Evolutionary conservation across 2,329 filamentous ascomycete species (phyloP), one percentile per base, ranked within the genome.

Genomic region (Diaporthe batatas): DNA sequence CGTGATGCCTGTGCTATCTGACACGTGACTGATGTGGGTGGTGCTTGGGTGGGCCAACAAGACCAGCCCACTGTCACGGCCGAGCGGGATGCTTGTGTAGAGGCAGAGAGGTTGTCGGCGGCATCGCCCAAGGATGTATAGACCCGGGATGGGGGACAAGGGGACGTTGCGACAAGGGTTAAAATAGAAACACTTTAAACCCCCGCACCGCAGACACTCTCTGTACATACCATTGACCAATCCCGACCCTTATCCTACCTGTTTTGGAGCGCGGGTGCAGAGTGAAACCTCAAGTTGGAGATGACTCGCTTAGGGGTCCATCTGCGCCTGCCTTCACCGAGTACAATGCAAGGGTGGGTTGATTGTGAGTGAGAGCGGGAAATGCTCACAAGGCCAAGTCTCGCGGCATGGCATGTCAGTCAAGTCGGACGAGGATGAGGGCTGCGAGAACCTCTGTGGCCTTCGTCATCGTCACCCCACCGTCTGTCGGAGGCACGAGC

Each of bases 161-260:
- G 39, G 59, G 42, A 39, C 59, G 29, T 67, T 47, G 47, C 42
- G 32, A 51, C 39, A 54, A 49, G 67, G 47, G 47, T 68, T 25
- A 74, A 36, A 72, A 58, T 73, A 70, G 70, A 70, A 72, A 68
- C 70, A 74, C 58, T 69, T 72, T 65, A 55, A 47, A 32, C 53
- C 67, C 42, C 57, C 64, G 55, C 70, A 67, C 64, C 47, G 39
- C 39, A 58, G 68, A 49, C 57, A 23, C 47, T 36, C 14, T 14
- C 3, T 18, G 29, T 29, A 5, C 29, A 29, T 29, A 39, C 34
- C 47, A 64, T 64, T 72, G 70, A 44, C 72, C 70, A 72, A 74
- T 72, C 64, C 57, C 47, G 47, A 29, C 49, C 58, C 34, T 25
- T 54, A 65, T 58, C 21, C 62, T 53, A 29, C 34, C 59, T 36